Conservation (phyloP, 495 filamentous ascomycete species). For the Lentithecium fluviatile region DNA sequence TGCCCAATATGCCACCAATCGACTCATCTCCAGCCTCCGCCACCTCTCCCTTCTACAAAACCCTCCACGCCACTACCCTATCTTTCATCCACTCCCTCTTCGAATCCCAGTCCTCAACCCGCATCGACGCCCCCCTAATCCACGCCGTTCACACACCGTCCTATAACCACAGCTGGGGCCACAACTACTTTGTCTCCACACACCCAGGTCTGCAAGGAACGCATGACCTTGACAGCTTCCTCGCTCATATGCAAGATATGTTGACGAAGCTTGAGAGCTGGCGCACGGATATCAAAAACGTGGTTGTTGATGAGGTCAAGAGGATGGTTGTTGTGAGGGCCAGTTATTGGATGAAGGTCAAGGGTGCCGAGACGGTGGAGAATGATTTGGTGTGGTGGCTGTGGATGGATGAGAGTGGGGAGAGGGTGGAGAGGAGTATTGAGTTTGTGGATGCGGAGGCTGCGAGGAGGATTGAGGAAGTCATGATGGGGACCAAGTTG, state of each 20-base stretch:
- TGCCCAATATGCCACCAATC: not conserved
- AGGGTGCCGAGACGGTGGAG: slow-evolving; percentile 22
- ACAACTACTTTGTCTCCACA: slow-evolving; percentile 26
- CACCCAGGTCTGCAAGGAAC: slow-evolving; percentile 12
- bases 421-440: slow-evolving; percentile 36
- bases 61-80: slow-evolving; percentile 11
- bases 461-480: not conserved
- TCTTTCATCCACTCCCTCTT: not conserved
- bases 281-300: slow-evolving; percentile 16
- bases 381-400: slow-evolving; percentile 35
- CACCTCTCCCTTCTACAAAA: slow-evolving; percentile 8
- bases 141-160: not conserved
- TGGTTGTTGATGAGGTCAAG: slow-evolving; percentile 30
- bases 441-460: slow-evolving; percentile 43
- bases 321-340: slow-evolving; percentile 17
- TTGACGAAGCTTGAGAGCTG: slow-evolving; percentile 20
- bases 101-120: not conserved
- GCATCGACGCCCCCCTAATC: not conserved
- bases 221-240: slow-evolving; percentile 15
- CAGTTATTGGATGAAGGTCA: slow-evolving; percentile 32
- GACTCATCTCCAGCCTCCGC: not conserved
- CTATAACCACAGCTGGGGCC: slow-evolving; percentile 26
- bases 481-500: not conserved
- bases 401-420: slow-evolving; percentile 37
- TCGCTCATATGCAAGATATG: slow-evolving; percentile 21